Base-by-base conservation (phyloP, 2,329 filamentous ascomycete species). In the Phialophora macrospora region DNA sequence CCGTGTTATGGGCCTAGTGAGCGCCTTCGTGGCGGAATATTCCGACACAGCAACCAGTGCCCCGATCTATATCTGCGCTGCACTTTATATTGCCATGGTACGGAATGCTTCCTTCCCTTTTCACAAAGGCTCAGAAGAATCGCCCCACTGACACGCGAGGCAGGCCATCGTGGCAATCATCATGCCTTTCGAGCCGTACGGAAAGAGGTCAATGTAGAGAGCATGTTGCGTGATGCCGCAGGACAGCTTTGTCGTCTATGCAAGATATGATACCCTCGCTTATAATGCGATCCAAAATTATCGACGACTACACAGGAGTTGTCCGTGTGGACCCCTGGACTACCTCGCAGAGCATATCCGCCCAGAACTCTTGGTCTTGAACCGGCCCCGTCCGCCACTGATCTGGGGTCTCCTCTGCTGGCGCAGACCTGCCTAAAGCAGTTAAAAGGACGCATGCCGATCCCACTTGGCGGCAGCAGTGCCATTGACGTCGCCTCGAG, bases 1-100 rank as follows among this genome's bases (percentile, higher is more conserved):
- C 71, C 82, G 90, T 1, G 75, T 92, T 70, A 92, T 92, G 89
- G 90, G 90, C 1, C 90, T 92, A 52, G 71, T 92, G 60, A 88
- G 85, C 9, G 88, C 89, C 0, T 83, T 92, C 8, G 85, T 71
- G 17, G 70, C 70, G 14, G 65, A 68, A 11, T 67, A 68, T 28
- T 70, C 69, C 22, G 64, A 72, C 38, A 76, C 74, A 2, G 69
- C 62, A 1, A 77, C 76, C 0, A 65, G 74, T 1, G 77, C 77
- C 5, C 77, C 77, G 0, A 76, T 78, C 26, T 78, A 74, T 32
- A 76, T 78, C 22, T 78, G 76, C 60, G 76, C 75, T 0, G 72
- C 72, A 0, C 66, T 78, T 1, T 78, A 76, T 57, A 74, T 77
- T 54, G 73, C 75, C 20, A 77, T 78, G 75, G 76, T 75, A 17